Evolutionary conservation across 768 basidiomycete species (phyloP).

Genomic region (Tephrocybe sp.): DNA sequence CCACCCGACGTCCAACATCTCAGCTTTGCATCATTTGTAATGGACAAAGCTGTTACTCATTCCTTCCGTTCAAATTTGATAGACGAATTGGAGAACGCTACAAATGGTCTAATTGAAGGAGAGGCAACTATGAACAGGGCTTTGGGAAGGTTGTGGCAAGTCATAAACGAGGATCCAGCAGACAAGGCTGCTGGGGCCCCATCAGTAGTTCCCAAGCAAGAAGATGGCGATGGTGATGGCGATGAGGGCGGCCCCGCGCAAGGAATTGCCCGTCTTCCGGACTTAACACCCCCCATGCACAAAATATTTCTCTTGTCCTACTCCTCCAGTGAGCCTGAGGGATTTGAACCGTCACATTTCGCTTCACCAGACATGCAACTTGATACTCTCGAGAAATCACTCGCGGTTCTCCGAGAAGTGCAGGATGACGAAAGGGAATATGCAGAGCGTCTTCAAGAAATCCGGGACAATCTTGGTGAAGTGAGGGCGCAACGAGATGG

Average conservation of each 20-base stretch:
- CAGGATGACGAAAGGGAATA: slow-evolving; percentile 88
- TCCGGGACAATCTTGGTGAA: slow-evolving; percentile 77
- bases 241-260: slow-evolving; percentile 39
- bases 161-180: slow-evolving; percentile 69
- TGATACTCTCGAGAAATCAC: slow-evolving; percentile 69
- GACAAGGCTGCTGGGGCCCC: slow-evolving; percentile 29
- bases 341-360: slow-evolving; percentile 62
- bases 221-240: slow-evolving; percentile 60
- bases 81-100: slow-evolving; percentile 78
- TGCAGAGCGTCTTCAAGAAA: slow-evolving; percentile 79
- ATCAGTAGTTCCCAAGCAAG: slow-evolving; percentile 61
- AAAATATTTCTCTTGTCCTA: slow-evolving; percentile 63
- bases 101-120: slow-evolving; percentile 81
- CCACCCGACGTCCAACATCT: slow-evolving; percentile 65
- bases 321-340: slow-evolving; percentile 42
- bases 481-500: slow-evolving; percentile 66
- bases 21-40: slow-evolving; percentile 79
- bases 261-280: slow-evolving; percentile 57
- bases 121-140: slow-evolving; percentile 72
- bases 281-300: slow-evolving; percentile 61
- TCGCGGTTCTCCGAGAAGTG: slow-evolving; percentile 72
- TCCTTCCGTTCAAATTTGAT: slow-evolving; percentile 77
- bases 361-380: slow-evolving; percentile 63
- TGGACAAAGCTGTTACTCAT: slow-evolving; percentile 82
- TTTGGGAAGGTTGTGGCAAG: slow-evolving; percentile 79